A percentile compares a stretch with the other conserved stretches of the same genome.
Conservation (phyloP, 805 yeast species). For the Starmerella floris region DNA sequence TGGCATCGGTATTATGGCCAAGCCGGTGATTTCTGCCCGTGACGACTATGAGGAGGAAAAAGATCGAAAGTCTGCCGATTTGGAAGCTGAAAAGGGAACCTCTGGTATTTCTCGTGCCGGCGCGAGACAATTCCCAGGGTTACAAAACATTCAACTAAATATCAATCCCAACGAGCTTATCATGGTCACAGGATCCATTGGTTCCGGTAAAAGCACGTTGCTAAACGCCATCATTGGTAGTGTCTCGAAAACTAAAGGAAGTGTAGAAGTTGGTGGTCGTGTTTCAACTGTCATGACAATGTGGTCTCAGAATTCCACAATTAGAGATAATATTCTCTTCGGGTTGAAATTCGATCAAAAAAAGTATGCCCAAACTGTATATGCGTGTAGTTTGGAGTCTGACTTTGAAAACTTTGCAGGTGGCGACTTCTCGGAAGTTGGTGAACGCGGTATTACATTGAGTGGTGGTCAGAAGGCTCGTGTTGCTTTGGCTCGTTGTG, state of each 20-base stretch:
- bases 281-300: conserved; percentile 50
- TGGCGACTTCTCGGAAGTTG: conserved; percentile 62
- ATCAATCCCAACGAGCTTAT: conserved; percentile 56
- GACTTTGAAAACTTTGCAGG: conserved; percentile 58
- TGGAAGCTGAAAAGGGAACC: conserved; percentile 6
- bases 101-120: conserved; percentile 18
- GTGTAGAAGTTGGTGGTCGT: conserved; percentile 39
- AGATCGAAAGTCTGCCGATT: conserved; percentile 6
- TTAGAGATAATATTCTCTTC: conserved; percentile 59
- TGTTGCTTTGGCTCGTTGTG: conserved; percentile 69
- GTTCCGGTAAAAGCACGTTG: conserved; percentile 69
- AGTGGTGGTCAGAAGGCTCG: conserved; percentile 91
- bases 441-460: conserved; percentile 77
- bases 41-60: conserved; percentile 14
- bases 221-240: conserved; percentile 59
- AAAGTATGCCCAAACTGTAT: conserved; percentile 42
- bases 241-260: conserved; percentile 46
- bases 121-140: conserved; percentile 31
- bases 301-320: conserved; percentile 75
- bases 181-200: conserved; percentile 67
- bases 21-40: conserved; percentile 2
- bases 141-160: conserved; percentile 38
- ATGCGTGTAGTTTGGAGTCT: conserved; percentile 50
- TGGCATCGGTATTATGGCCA: conserved; percentile 3
- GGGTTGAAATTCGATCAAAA: conserved; percentile 42